Evolutionary conservation across 2,329 filamentous ascomycete species (phyloP).

Genomic region (Zymoseptoria tritici): DNA sequence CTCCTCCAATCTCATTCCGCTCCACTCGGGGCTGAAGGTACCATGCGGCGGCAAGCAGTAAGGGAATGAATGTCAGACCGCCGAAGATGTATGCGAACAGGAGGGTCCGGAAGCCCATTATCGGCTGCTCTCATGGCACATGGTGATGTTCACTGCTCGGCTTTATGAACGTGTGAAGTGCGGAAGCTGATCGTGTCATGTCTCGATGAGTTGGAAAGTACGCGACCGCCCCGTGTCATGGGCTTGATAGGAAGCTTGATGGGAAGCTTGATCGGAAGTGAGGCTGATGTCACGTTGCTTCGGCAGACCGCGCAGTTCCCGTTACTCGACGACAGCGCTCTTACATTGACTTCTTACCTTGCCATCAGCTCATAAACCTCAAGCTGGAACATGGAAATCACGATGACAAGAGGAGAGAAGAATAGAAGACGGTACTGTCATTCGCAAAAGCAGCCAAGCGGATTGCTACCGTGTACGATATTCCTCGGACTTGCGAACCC

Average conservation of each 20-base stretch:
- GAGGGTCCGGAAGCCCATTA: slow-evolving; percentile 45
- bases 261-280: not conserved
- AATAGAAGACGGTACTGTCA: not conserved
- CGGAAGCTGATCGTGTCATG: not conserved
- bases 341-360: not conserved
- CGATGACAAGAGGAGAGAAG: not conserved
- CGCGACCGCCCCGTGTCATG: not conserved
- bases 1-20: slow-evolving; percentile 6
- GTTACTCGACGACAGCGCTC: too few species aligned
- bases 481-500: not conserved
- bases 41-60: slow-evolving; percentile 58
- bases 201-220: not conserved
- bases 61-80: slow-evolving; percentile 78
- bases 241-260: too few species aligned
- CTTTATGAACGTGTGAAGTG: not conserved
- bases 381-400: not conserved
- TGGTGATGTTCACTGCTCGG: not conserved
- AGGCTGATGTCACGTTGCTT: not conserved
- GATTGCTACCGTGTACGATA: not conserved
- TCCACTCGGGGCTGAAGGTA: slow-evolving; percentile 44
- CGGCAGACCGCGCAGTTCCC: too few species aligned
- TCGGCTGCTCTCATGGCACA: slow-evolving; percentile 5
- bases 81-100: slow-evolving; percentile 74
- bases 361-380: not conserved
- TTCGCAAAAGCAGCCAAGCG: not conserved